Conservation (phyloP, 805 yeast genomes). For the Saccharomycopsis sp. region DNA sequence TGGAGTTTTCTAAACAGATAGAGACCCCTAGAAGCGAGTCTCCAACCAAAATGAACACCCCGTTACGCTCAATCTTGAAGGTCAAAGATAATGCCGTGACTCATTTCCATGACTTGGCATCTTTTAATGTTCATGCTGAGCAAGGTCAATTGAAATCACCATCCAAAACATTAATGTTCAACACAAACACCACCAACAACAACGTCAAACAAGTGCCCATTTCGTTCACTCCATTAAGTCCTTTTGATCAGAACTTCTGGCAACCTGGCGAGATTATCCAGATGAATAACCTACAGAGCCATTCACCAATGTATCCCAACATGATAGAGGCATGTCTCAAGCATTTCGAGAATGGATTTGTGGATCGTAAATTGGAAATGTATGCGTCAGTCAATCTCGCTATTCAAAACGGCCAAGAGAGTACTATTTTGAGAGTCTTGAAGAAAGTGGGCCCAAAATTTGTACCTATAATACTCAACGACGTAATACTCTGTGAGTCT, state of each 20-base stretch:
- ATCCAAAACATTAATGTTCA: not conserved
- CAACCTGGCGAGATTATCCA: conserved; percentile 17
- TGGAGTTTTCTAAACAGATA: conserved; percentile 4
- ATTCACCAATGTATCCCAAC: not conserved
- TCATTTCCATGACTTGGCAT: not conserved
- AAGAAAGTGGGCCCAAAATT: not conserved
- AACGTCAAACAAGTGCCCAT: not conserved
- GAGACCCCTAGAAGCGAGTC: conserved; percentile 1
- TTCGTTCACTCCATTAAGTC: not conserved
- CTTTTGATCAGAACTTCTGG: conserved; percentile 11
- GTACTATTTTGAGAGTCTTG: not conserved
- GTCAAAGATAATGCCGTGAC: not conserved
- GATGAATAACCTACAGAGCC: not conserved
- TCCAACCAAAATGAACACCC: conserved; percentile 3
- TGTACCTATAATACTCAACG: conserved; percentile 6
- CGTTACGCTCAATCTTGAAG: conserved; percentile 14
- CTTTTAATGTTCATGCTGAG: not conserved
- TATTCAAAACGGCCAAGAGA: conserved; percentile 1
- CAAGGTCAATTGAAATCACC: not conserved
- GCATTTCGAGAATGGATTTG: conserved; percentile 3
- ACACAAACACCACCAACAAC: not conserved
- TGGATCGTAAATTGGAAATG: conserved; percentile 17
- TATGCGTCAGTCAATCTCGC: conserved; percentile 16
- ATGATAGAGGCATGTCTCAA: conserved; percentile 12
- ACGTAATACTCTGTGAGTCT: not conserved